Evolutionary conservation across 345 rosid genomes (phyloP), one percentile per base, ranked within the genome.

Genomic region (Murraya paniculata): DNA sequence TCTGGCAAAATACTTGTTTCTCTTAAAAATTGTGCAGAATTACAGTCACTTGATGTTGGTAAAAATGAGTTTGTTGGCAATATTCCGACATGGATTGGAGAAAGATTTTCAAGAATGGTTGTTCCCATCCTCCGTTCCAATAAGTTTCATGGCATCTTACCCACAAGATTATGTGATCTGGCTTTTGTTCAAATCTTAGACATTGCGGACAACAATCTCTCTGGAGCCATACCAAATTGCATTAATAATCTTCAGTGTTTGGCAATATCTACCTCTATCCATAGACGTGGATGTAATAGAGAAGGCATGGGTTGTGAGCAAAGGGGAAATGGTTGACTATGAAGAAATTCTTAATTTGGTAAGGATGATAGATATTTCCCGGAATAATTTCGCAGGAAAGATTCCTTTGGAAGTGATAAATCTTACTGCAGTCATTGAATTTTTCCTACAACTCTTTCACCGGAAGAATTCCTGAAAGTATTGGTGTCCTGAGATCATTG

Each of bases 171-270:
- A 7, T 82, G 64, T 71, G 16, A 7, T 8, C 6, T 50, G 0
- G 9, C 50, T 59, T 50, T 11, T 50, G 58, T 62, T 3, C 72
- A 62, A 0, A 62, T 82, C 1, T 31, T 74, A n/a, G 84, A 82
- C 33, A 39, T 78, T 22, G 76, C 79, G 7, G 0, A 41, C 4
- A 82, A 35, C 70, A 70, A 56, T 41, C 57, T 74, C 18, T 74
- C 76, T 0, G 79, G 73, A 9, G 22, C 36, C 14, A 69, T 82
- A 27, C 81, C 81, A 2, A 68, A 39, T 11, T 77, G 76, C 10
- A 35, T 82, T 35, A 36, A 8, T 61, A 68, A 68, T 30, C 60
- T 77, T 6, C 1, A 1, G 62, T 2, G 6, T 45, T 24, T 10
- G 21, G 24, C 16, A 41, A 41, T 56, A 56, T 56, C 59, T 22